Evolutionary conservation across 176 grass and related monocot species (phyloP).

Genomic region (Aegilops longissima): DNA sequence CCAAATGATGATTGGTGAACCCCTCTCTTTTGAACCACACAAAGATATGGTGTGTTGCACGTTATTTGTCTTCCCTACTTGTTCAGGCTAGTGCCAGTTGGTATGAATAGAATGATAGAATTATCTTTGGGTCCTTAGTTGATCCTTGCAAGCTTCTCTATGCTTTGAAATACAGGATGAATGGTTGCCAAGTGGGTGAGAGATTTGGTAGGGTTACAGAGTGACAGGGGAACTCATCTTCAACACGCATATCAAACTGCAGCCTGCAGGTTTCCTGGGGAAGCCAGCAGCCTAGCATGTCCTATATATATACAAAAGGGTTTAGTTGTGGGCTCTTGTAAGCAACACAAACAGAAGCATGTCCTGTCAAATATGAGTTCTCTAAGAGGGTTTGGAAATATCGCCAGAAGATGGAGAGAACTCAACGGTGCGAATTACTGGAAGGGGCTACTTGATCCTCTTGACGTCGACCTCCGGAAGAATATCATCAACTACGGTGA

Average conservation of each 20-base stretch:
- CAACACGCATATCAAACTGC: slow-evolving; percentile 24
- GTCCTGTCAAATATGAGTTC: slow-evolving; percentile 18
- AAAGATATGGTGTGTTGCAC: slow-evolving; percentile 31
- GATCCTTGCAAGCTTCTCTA: slow-evolving; percentile 66
- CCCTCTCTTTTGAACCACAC: slow-evolving; percentile 28
- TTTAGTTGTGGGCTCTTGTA: slow-evolving; percentile 11
- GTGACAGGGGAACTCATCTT: slow-evolving; percentile 36
- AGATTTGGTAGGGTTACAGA: slow-evolving; percentile 33
- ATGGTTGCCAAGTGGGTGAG: slow-evolving; percentile 28
- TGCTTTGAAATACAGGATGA: slow-evolving; percentile 50
- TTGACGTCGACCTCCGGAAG: slow-evolving; percentile 63
- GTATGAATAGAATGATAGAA: background rate
- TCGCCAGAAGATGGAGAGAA: slow-evolving; percentile 70
- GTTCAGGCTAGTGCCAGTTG: slow-evolving; percentile 8
- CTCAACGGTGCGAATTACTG: slow-evolving; percentile 65
- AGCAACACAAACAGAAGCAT: slow-evolving; percentile 28
- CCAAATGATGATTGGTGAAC: background rate
- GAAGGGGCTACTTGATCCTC: slow-evolving; percentile 74
- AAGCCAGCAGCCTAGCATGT: background rate
- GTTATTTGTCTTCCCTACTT: slow-evolving; percentile 21
- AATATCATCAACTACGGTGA: slow-evolving; percentile 84
- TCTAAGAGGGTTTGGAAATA: slow-evolving; percentile 48
- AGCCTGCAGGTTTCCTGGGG: slow-evolving; percentile 23
- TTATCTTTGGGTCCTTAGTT: slow-evolving; percentile 36
- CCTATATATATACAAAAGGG: slow-evolving; percentile 33